These are phyloP conservation scores for Plectosphaerella sp. DNA, from an alignment of 2,329 filamentous ascomycete genomes.

Conservation along the genomic window DNA sequence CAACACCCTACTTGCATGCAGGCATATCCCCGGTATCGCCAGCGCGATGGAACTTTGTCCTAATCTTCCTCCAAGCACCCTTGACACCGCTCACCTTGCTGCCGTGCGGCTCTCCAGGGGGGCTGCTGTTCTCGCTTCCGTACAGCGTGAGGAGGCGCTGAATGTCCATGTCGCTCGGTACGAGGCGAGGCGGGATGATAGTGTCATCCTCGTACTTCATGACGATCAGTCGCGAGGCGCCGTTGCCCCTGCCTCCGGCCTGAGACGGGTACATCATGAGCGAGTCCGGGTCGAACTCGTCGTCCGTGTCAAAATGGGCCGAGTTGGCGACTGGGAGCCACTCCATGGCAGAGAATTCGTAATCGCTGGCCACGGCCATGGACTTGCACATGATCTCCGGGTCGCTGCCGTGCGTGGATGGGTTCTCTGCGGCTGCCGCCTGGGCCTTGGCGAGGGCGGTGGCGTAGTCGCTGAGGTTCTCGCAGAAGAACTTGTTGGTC, in stretches of 20 bases:
- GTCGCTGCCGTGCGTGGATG: background rate
- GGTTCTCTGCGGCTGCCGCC: background rate
- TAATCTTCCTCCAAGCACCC: background rate
- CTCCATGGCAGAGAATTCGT: slow-evolving; percentile 5
- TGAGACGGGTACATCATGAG: slow-evolving; percentile 17
- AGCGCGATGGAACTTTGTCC: background rate
- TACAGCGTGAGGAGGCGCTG: background rate
- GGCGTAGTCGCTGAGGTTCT: background rate
- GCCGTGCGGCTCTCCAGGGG: background rate
- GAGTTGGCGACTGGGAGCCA: slow-evolving; percentile 3
- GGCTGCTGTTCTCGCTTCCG: background rate
- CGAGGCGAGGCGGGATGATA: background rate
- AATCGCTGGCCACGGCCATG: background rate
- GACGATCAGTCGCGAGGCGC: background rate
- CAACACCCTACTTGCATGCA: too few relatives aligned
- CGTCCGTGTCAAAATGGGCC: background rate
- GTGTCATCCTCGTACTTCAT: background rate
- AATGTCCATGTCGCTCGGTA: slow-evolving; percentile 1
- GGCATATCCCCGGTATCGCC: background rate
- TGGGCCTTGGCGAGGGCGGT: background rate
- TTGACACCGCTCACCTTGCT: background rate
- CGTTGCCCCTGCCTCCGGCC: slow-evolving; percentile 6
- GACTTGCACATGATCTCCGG: background rate
- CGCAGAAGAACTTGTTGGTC: slow-evolving; percentile 7
- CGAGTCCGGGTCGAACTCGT: slow-evolving; percentile 10